Conservation (phyloP, 2,329 filamentous ascomycete species). For the Pseudopyrenochaeta lycopersici region DNA sequence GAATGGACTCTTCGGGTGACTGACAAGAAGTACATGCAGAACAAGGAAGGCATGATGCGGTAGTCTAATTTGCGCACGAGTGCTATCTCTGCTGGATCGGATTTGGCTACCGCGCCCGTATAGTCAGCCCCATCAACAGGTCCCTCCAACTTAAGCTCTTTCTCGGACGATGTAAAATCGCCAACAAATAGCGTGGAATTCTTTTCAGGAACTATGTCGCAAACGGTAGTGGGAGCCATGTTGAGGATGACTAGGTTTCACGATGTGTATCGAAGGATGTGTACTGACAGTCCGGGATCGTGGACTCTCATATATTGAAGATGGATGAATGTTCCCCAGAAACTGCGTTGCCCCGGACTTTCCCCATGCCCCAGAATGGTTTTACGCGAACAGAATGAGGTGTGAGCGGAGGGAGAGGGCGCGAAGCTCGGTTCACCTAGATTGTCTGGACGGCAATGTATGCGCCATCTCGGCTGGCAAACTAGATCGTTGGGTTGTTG, state of each 20-base stretch:
- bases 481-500: no score
- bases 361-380: slow-evolving; percentile 25
- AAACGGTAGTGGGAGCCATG: slow-evolving; percentile 18
- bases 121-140: slow-evolving; percentile 24
- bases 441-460: no score
- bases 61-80: slow-evolving; percentile 37
- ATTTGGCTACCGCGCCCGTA: slow-evolving; percentile 31
- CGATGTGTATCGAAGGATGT: not conserved
- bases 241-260: not conserved
- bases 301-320: slow-evolving; percentile 21
- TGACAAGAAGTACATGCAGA: slow-evolving; percentile 52
- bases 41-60: slow-evolving; percentile 34
- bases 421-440: no score
- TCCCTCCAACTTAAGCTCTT: slow-evolving; percentile 14
- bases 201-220: slow-evolving; percentile 25
- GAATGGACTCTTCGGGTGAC: not conserved
- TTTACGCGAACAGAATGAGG: not conserved
- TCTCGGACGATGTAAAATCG: slow-evolving; percentile 24
- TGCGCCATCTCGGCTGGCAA: no score
- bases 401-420: slow-evolving; percentile 3
- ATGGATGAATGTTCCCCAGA: slow-evolving; percentile 32
- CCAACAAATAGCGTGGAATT: slow-evolving; percentile 24
- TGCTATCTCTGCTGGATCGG: slow-evolving; percentile 33
- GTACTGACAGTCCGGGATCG: not conserved
- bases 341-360: slow-evolving; percentile 29